Conservation (phyloP, 495 filamentous ascomycete species). For the Xylaria venustula region DNA sequence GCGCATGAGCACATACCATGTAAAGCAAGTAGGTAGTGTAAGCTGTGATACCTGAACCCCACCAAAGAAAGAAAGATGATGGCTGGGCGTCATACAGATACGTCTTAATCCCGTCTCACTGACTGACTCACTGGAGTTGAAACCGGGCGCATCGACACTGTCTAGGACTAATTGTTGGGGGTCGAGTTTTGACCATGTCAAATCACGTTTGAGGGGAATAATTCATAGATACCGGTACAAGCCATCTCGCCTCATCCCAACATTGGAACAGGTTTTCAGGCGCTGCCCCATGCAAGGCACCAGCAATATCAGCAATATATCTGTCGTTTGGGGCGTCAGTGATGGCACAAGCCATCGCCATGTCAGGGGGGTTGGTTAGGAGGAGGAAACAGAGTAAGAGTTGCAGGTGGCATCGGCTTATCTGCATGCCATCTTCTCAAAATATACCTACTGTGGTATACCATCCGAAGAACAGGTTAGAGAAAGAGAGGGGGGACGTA, state of each 20-base stretch:
- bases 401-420: not conserved
- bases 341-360: too few species aligned
- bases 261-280: not conserved
- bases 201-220: too few species aligned
- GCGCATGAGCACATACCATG: not conserved
- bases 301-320: not conserved
- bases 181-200: too few species aligned
- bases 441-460: too few species aligned
- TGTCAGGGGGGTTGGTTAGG: too few species aligned
- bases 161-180: too few species aligned
- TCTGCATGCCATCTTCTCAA: not conserved
- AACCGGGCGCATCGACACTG: not conserved
- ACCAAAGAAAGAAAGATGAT: not conserved
- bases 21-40: not conserved
- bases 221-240: too few species aligned
- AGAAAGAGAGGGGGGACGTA: too few species aligned
- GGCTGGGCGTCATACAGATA: not conserved
- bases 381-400: not conserved
- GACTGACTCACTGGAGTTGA: not conserved
- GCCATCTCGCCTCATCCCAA: not conserved
- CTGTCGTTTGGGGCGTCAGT: not conserved
- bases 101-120: not conserved
- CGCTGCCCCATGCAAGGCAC: not conserved
- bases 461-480: not conserved
- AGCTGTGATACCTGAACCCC: not conserved